These are phyloP conservation scores for Singerocomus inundabilis DNA, from an alignment of 1,284 basidiomycete species.

Conservation along the genomic window DNA sequence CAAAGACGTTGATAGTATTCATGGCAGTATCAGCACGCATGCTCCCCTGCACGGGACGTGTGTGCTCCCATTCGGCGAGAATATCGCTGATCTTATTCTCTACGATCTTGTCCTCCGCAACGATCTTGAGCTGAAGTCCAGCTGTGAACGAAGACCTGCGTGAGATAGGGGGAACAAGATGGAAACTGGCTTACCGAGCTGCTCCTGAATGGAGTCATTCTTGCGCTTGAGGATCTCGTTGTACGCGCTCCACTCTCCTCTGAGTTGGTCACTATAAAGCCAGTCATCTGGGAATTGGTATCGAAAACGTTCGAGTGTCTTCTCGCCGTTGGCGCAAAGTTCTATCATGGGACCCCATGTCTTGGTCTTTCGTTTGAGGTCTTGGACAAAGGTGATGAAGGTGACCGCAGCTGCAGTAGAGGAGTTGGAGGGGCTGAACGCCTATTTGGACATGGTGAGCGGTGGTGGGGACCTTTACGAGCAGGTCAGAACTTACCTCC, in stretches of 20 bases:
- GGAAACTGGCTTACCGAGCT: constrained; percentile 61
- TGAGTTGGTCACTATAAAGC: constrained; percentile 97
- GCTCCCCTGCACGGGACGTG: constrained; percentile 93
- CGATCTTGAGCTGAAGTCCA: constrained; percentile 95
- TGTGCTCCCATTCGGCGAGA: constrained; percentile 91
- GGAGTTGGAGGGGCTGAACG: constrained; percentile 64
- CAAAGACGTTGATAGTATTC: constrained; percentile 93
- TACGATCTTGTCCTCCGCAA: constrained; percentile 98
- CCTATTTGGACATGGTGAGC: constrained; percentile 36
- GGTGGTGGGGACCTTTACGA: not conserved
- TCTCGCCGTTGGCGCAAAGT: constrained; percentile 91
- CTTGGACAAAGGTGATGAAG: constrained; percentile 99
- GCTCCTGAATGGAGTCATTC: constrained; percentile 98
- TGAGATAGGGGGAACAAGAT: constrained; percentile 3
- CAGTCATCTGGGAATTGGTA: constrained; percentile 97
- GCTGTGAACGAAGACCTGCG: constrained; percentile 45
- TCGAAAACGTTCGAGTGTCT: constrained; percentile 94
- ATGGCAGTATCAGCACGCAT: constrained; percentile 95
- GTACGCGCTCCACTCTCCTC: constrained; percentile 98
- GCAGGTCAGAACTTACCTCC: constrained; percentile 24
- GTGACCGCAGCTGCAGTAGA: constrained; percentile 96
- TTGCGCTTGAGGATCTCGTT: constrained; percentile 97
- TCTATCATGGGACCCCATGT: constrained; percentile 98
- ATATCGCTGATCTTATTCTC: constrained; percentile 92
- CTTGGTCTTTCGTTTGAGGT: constrained; percentile 95